A percentile compares a stretch with the other conserved stretches of the same genome.
Evolutionary conservation across 495 filamentous ascomycete species (phyloP).

Genomic region (Trichoderma erinaceum): DNA sequence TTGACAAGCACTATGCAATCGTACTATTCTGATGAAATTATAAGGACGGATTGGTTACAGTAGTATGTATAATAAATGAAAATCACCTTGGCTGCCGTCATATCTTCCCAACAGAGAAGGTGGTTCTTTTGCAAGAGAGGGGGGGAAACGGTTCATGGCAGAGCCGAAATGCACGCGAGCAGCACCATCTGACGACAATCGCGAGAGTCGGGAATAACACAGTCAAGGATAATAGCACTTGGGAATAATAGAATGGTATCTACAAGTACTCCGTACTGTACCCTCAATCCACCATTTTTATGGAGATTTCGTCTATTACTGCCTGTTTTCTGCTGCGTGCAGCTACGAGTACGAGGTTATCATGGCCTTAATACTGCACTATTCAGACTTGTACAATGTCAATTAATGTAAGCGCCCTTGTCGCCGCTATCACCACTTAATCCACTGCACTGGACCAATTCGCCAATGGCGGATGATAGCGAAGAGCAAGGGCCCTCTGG

Average conservation of each 20-base stretch:
- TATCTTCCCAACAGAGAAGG: neutral
- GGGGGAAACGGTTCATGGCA: neutral
- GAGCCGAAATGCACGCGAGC: neutral
- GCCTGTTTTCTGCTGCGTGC: neutral
- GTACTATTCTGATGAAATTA: too few species aligned
- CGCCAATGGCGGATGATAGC: too few species aligned
- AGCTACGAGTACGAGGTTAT: neutral
- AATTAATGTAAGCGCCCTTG: neutral
- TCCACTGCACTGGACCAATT: too few species aligned
- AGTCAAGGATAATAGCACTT: too few species aligned
- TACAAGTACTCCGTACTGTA: too few species aligned
- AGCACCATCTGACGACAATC: constrained; percentile 4
- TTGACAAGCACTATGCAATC: neutral
- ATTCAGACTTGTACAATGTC: neutral
- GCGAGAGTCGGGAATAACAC: neutral
- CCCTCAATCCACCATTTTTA: too few species aligned
- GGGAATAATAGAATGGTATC: too few species aligned
- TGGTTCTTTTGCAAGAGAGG: neutral
- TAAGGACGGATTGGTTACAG: too few species aligned
- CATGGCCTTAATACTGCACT: neutral
- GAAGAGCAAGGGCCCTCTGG: too few species aligned
- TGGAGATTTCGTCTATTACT: too few species aligned
- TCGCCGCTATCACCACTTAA: neutral
- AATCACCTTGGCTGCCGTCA: neutral
- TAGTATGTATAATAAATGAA: too few species aligned